Evolutionary conservation across 1,284 basidiomycete species (phyloP), one percentile per base, ranked within the genome.

Genomic region (Ceratobasidium sp.): DNA sequence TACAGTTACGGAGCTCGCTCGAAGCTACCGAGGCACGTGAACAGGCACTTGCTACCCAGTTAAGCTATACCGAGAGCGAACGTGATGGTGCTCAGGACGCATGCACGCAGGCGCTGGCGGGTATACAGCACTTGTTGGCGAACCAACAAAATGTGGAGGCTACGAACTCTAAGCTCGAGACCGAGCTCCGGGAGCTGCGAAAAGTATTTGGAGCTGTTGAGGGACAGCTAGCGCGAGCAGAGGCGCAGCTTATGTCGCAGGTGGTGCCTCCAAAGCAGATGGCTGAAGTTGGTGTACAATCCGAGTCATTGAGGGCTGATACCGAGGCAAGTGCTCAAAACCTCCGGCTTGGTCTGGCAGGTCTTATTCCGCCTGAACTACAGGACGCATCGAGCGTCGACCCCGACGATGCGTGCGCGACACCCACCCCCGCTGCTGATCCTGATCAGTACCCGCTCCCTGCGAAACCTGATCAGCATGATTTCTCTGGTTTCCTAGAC

Each of bases 401-500:
- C 10, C 71, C n/a, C 17, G 71, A 65, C 7, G 71, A 64, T 23
- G 23, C 20, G n/a, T 64, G 45, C 49, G 23, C 47, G 35, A 75
- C 71, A 1, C 71, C 71, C 11, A 20, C 61, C 7, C 33, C 61
- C 31, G 31, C 69, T 13, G 13, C 47, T n/a, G 71, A 75, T 10
- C 42, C 23, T 45, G 49, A 20, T 20, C 71, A 61, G 3, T n/a
- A 64, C 37, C n/a, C 61, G 10, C 20, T 35, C 23, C 51, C 33
- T 37, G 35, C 15, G 37, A 64, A 75, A 35, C 26, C 47, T 20
- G 49, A 49, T 51, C 71, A 42, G 39, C 60, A 75, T 23, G 51
- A 75, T 45, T 73, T 84, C 45, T 42, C 78, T n/a, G 79, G 79
- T 17, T 75, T 84, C n/a, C 79, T 81, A 15, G 68, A 77, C 26